Evolutionary conservation across 306 rosid species (phyloP).

Genomic region (Ammopiptanthus mongolicus): DNA sequence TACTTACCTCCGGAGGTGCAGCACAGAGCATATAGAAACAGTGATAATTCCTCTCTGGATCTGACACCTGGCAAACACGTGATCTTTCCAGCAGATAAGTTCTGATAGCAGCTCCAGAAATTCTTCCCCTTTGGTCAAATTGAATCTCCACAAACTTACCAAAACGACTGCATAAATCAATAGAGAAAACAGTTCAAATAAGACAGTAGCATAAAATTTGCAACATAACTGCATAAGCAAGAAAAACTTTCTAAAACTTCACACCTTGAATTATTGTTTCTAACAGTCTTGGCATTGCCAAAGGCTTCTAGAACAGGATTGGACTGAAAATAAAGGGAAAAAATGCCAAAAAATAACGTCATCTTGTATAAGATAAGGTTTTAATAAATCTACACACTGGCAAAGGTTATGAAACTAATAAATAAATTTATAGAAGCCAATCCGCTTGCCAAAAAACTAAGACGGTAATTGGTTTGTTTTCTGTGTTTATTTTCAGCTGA

Average conservation of each 20-base stretch:
- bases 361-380: neutral
- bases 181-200: conserved; percentile 10
- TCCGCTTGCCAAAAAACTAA: conserved; percentile 15
- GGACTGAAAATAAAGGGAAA: conserved; percentile 57
- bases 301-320: conserved; percentile 99
- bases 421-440: neutral
- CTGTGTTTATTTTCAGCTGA: neutral
- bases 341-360: neutral
- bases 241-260: conserved; percentile 10
- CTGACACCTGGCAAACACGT: conserved; percentile 98
- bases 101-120: conserved; percentile 99
- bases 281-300: conserved; percentile 97
- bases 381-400: conserved; percentile 3
- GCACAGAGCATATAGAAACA: conserved; percentile 99
- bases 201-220: conserved; percentile 20
- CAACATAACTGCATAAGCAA: neutral
- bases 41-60: conserved; percentile 98
- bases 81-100: conserved; percentile 98
- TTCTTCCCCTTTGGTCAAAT: conserved; percentile 86
- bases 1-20: conserved; percentile 85
- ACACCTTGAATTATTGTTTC: conserved; percentile 97
- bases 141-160: conserved; percentile 99
- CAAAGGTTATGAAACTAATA: conserved; percentile 1
- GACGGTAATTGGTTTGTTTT: neutral
- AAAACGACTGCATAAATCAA: conserved; percentile 73